Percentiles rank a stretch among this genome's conserved stretches.
These are phyloP conservation scores for Verticillium dahliae DNA, from an alignment of 2,329 filamentous ascomycete genomes.

Conservation along the genomic window DNA sequence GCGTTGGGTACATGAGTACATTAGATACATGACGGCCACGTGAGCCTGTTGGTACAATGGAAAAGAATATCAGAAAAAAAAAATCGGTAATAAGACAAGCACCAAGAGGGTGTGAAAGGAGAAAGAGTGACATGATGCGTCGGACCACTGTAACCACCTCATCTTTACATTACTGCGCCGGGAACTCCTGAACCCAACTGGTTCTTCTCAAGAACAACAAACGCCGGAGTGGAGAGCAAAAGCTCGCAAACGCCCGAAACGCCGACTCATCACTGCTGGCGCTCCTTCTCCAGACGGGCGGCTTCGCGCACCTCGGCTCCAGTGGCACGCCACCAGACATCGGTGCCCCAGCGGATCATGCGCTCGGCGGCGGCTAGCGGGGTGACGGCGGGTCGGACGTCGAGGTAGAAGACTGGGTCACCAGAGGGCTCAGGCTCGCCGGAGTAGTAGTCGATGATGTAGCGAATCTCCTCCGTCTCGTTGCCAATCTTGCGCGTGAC, in stretches of 20 bases:
- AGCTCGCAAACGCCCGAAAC: neutral
- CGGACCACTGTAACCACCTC: neutral
- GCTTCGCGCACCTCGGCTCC: constrained; percentile 59
- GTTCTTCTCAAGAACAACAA: neutral
- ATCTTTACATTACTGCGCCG: neutral
- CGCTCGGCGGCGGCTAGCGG: constrained; percentile 76
- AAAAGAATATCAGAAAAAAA: neutral
- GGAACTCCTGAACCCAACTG: neutral
- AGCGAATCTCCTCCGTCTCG: constrained; percentile 70
- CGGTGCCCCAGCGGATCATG: constrained; percentile 80
- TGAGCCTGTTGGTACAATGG: neutral
- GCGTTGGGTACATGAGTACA: neutral
- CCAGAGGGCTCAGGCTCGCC: constrained; percentile 75
- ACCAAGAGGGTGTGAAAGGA: neutral
- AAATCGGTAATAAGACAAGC: constrained; percentile 1
- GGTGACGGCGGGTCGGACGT: constrained; percentile 84
- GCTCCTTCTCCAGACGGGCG: constrained; percentile 1
- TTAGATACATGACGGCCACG: constrained; percentile 2
- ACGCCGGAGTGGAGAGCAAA: too few relatives aligned
- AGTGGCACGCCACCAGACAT: constrained; percentile 87
- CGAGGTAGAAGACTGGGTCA: constrained; percentile 91
- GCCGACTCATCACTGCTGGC: neutral
- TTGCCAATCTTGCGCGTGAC: constrained; percentile 68
- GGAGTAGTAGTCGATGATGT: constrained; percentile 96
- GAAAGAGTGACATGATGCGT: neutral